phyloP scores from a whole-genome alignment of 108 stramenopile genomes.

The Cafeteria roenbergensis region DNA sequence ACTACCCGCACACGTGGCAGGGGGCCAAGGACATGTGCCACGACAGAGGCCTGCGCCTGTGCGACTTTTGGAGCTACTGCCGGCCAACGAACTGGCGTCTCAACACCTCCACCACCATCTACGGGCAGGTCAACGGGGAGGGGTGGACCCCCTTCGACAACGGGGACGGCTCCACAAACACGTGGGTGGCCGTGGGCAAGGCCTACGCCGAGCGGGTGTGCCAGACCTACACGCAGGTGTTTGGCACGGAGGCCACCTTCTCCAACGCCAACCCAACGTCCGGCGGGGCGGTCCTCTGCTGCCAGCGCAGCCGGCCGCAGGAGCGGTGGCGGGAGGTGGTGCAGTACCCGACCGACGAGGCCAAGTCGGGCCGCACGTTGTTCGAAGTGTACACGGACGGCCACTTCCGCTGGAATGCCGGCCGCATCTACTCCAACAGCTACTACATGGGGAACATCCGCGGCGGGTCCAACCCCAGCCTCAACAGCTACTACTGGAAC shows the following conservation, averaged over 20 bases:
- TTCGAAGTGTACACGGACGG: background rate
- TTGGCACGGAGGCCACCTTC: background rate
- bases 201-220: background rate
- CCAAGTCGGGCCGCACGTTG: too few relatives aligned
- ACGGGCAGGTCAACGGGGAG: background rate
- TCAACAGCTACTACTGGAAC: too few relatives aligned
- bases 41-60: background rate
- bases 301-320: too few relatives aligned
- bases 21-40: background rate
- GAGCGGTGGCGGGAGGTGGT: too few relatives aligned
- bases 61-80: background rate
- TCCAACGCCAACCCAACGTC: too few relatives aligned
- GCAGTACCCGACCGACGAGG: too few relatives aligned
- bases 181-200: background rate
- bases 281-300: too few relatives aligned
- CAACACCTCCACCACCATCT: too few relatives aligned
- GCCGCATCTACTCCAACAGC: background rate
- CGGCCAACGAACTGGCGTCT: too few relatives aligned
- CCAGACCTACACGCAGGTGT: background rate
- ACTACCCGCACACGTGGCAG: background rate
- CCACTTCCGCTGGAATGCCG: background rate
- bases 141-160: background rate
- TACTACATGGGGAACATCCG: background rate
- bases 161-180: background rate
- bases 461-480: background rate